These are phyloP conservation scores for Wickerhamiella cacticola DNA, from an alignment of 805 yeast species.

Conservation along the genomic window DNA sequence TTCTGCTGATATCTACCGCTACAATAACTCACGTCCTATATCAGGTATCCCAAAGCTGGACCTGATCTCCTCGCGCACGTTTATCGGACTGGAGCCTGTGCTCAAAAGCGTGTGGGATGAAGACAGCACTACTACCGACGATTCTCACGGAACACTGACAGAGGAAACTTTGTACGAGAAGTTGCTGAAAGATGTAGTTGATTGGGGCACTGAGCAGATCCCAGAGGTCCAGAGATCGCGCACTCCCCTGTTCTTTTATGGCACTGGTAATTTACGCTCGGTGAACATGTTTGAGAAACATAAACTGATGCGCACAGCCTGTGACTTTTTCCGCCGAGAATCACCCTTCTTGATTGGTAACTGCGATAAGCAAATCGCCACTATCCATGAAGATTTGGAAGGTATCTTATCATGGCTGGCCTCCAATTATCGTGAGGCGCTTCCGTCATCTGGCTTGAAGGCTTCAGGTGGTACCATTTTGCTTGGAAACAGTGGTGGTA, in stretches of 20 bases:
- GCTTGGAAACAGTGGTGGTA: slow-evolving; percentile 9
- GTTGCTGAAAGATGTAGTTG: slow-evolving; percentile 29
- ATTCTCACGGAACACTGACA: slow-evolving; percentile 21
- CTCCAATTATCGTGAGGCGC: slow-evolving; percentile 42
- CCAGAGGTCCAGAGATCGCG: slow-evolving; percentile 49
- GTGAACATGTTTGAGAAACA: slow-evolving; percentile 39
- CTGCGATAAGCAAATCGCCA: slow-evolving; percentile 46
- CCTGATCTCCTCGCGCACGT: slow-evolving; percentile 35
- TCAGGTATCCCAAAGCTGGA: slow-evolving; percentile 16
- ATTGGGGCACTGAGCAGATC: slow-evolving; percentile 38
- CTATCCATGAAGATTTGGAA: slow-evolving; percentile 53
- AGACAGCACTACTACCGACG: slow-evolving; percentile 14
- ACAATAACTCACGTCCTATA: slow-evolving; percentile 14
- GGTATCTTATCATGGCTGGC: slow-evolving; percentile 61
- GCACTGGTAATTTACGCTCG: slow-evolving; percentile 58
- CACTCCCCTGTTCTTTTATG: slow-evolving; percentile 58
- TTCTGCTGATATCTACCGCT: slow-evolving; percentile 63
- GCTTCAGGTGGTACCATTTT: slow-evolving; percentile 33
- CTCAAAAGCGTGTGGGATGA: slow-evolving; percentile 34
- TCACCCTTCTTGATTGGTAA: slow-evolving; percentile 49
- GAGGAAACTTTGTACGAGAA: slow-evolving; percentile 39
- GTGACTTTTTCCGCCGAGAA: slow-evolving; percentile 37
- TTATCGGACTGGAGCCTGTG: slow-evolving; percentile 41
- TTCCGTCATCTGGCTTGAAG: slow-evolving; percentile 30
- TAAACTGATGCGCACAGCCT: slow-evolving; percentile 36